Percentiles rank a stretch among this genome's conserved stretches.
phyloP scores from a whole-genome alignment of 2,329 filamentous ascomycete species.

The Aureobasidium melanogenum region DNA sequence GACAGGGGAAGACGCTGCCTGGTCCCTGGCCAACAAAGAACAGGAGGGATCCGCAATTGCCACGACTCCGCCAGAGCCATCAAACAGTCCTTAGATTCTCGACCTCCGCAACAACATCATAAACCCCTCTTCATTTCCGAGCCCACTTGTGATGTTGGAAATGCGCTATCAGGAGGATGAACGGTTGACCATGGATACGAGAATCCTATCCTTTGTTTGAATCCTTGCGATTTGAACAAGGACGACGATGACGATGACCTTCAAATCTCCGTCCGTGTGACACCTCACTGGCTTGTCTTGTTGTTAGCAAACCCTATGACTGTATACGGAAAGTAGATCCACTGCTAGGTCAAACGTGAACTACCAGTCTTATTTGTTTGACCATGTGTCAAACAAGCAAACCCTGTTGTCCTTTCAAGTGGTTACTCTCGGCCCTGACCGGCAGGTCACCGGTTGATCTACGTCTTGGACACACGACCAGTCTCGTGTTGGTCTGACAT shows the following conservation, averaged over 20 bases:
- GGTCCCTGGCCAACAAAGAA: background rate
- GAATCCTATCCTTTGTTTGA: background rate
- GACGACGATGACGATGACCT: background rate
- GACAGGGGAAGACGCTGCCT: constrained; percentile 4
- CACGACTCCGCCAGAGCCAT: background rate
- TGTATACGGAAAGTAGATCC: background rate
- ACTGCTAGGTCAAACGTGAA: background rate
- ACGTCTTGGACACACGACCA: background rate
- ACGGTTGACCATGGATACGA: background rate
- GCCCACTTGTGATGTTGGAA: background rate
- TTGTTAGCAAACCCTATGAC: background rate
- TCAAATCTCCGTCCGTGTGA: background rate
- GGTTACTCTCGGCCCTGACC: background rate
- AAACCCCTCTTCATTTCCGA: background rate
- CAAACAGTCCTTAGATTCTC: background rate
- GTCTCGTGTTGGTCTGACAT: background rate
- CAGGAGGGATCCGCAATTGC: background rate
- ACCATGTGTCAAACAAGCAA: constrained; percentile 10
- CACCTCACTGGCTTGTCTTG: background rate
- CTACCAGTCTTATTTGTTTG: constrained; percentile 6
- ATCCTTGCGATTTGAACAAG: background rate
- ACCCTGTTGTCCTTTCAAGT: background rate
- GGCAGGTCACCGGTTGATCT: background rate
- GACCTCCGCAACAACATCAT: background rate
- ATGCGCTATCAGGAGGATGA: background rate